A percentile compares a stretch with the other conserved stretches of the same genome.
Conservation (phyloP, 2,329 filamentous ascomycete genomes). For the Helotiales sp. region DNA sequence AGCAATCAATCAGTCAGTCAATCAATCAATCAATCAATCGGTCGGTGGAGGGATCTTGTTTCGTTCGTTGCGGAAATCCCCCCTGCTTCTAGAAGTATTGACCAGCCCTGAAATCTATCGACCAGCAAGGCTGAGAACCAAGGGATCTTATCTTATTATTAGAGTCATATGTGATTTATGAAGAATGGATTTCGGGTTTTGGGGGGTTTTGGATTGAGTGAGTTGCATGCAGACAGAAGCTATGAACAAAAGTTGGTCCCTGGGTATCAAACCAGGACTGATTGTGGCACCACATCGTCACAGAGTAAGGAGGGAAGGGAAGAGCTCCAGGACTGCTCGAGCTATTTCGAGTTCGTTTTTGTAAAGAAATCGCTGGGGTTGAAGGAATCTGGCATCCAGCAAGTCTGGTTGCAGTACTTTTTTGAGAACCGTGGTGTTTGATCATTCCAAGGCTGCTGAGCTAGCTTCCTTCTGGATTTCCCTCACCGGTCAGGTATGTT, state of each 20-base stretch:
- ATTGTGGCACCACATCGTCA: not conserved
- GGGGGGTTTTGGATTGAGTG: not conserved
- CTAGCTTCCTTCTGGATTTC: no score
- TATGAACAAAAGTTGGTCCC: not conserved
- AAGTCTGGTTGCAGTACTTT: no score
- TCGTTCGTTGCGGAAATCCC: constrained; percentile 1
- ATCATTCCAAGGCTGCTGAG: no score
- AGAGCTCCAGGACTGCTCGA: not conserved
- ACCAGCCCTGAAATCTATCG: no score
- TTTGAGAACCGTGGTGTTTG: no score
- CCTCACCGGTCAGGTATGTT: not conserved
- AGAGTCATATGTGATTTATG: not conserved
- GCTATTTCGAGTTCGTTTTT: not conserved
- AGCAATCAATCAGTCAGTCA: not conserved
- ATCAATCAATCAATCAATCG: not conserved
- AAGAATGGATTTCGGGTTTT: not conserved
- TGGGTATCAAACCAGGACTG: constrained; percentile 3
- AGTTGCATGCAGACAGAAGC: not conserved
- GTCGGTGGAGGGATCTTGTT: not conserved
- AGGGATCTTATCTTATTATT: constrained; percentile 1
- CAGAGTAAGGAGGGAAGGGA: not conserved
- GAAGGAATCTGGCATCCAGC: no score
- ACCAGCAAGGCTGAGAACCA: not conserved
- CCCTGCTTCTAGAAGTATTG: no score
- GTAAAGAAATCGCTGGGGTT: not conserved